phyloP scores from a whole-genome alignment of 2,329 filamentous ascomycete genomes.

The Exophiala xenobiotica region DNA sequence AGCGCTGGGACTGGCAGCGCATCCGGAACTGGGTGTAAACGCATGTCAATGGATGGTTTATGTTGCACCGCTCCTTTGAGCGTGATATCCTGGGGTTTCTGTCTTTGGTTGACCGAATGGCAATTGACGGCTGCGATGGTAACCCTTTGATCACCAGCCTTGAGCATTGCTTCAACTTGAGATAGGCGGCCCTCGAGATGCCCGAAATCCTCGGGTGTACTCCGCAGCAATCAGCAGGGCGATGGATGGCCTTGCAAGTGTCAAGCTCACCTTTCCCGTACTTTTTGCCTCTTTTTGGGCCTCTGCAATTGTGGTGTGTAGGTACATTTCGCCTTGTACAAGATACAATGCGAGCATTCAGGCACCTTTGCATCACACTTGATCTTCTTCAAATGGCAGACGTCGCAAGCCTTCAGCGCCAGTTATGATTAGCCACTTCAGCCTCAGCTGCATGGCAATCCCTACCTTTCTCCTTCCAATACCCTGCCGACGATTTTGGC shows the following conservation, averaged over 20 bases:
- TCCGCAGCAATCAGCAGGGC: background rate
- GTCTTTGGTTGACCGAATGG: constrained; percentile 22
- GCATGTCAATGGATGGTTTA: no score
- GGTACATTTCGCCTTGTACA: constrained; percentile 2
- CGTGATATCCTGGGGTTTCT: background rate
- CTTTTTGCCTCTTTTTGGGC: background rate
- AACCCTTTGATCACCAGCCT: background rate
- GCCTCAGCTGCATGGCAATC: background rate
- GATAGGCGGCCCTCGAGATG: background rate
- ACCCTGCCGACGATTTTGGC: background rate
- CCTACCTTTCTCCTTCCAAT: background rate
- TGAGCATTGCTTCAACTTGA: background rate
- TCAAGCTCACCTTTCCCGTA: background rate
- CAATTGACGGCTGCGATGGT: constrained; percentile 30
- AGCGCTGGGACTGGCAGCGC: no score
- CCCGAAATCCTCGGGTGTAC: background rate
- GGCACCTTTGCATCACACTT: constrained; percentile 8
- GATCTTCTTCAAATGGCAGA: constrained; percentile 4
- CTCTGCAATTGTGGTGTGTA: constrained; percentile 2
- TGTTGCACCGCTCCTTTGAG: no score
- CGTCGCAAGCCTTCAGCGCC: background rate
- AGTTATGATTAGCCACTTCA: background rate
- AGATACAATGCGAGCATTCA: constrained; percentile 5
- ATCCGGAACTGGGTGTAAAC: no score
- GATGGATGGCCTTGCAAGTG: background rate